Percentiles rank a stretch among this genome's conserved stretches.
Conservation (phyloP, 768 basidiomycete species). For the Suillus spraguei region DNA sequence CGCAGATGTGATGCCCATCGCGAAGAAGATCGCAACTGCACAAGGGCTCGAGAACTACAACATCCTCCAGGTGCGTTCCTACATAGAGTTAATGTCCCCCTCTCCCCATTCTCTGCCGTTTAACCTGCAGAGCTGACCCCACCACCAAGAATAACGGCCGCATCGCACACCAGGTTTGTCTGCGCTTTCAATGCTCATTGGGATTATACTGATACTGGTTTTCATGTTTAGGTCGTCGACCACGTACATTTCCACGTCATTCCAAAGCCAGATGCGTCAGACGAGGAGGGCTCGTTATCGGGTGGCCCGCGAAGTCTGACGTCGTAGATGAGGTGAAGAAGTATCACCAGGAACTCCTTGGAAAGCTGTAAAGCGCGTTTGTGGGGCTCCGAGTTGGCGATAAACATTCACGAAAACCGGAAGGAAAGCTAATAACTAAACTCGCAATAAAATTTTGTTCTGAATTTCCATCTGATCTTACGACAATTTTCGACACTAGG, state of each 20-base stretch:
- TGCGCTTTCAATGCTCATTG: background rate
- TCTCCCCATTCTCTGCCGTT: background rate
- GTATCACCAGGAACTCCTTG: slow-evolving; percentile 22
- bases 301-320: no score
- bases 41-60: slow-evolving; percentile 82
- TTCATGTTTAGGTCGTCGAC: slow-evolving; percentile 56
- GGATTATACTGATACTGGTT: background rate
- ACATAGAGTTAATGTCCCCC: background rate
- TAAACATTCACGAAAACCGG: no score
- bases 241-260: slow-evolving; percentile 96
- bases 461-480: no score
- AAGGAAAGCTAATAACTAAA: background rate
- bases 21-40: slow-evolving; percentile 86
- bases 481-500: no score
- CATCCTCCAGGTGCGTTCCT: slow-evolving; percentile 60
- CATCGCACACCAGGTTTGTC: slow-evolving; percentile 57
- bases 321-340: slow-evolving; percentile 27
- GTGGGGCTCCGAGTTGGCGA: background rate
- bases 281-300: slow-evolving; percentile 76
- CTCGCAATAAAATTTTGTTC: no score
- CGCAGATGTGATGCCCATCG: slow-evolving; percentile 72
- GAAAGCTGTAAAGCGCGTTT: slow-evolving; percentile 15
- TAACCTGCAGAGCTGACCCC: no score
- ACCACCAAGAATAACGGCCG: no score
- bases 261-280: slow-evolving; percentile 73